Percentiles rank a stretch among this genome's conserved stretches.
phyloP scores from a whole-genome alignment of 1,284 basidiomycete genomes.

The Apiotrichum akiyoshidainum region DNA sequence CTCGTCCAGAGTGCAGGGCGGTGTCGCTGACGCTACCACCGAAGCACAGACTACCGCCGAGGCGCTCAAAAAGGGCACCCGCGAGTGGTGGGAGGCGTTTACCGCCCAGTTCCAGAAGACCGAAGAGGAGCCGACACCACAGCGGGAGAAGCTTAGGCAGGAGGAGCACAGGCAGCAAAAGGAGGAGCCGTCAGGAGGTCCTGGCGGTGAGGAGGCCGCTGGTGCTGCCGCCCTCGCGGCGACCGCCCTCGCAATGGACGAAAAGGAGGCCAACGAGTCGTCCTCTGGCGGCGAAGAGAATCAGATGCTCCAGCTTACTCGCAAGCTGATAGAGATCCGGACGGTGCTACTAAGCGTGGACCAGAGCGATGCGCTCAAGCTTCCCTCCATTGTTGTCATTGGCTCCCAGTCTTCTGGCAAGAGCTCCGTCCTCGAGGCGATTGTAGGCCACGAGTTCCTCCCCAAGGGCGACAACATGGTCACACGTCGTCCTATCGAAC shows the following conservation, averaged over 20 bases:
- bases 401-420: slow-evolving; percentile 98
- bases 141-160: not conserved
- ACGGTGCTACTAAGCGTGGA: slow-evolving; percentile 91
- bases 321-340: slow-evolving; percentile 93
- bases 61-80: slow-evolving; percentile 32
- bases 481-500: slow-evolving; percentile 93
- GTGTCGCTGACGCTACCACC: slow-evolving; percentile 17
- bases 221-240: slow-evolving; percentile 18
- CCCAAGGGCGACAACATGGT: slow-evolving; percentile 97
- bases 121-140: not conserved
- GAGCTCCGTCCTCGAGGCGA: slow-evolving; percentile 93
- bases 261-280: slow-evolving; percentile 4
- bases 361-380: slow-evolving; percentile 85
- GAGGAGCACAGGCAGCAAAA: slow-evolving; percentile 5
- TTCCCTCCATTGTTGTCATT: slow-evolving; percentile 97
- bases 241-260: slow-evolving; percentile 10
- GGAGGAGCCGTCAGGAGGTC: slow-evolving; percentile 34
- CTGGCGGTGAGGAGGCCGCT: slow-evolving; percentile 23
- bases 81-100: slow-evolving; percentile 45
- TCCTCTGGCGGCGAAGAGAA: slow-evolving; percentile 30
- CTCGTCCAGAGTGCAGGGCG: slow-evolving; percentile 14
- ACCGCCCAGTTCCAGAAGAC: slow-evolving; percentile 24
- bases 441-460: slow-evolving; percentile 96
- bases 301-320: slow-evolving; percentile 80
- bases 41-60: slow-evolving; percentile 32